Base-by-base conservation (phyloP, 768 basidiomycete species). In the Termitomyces sp. region DNA sequence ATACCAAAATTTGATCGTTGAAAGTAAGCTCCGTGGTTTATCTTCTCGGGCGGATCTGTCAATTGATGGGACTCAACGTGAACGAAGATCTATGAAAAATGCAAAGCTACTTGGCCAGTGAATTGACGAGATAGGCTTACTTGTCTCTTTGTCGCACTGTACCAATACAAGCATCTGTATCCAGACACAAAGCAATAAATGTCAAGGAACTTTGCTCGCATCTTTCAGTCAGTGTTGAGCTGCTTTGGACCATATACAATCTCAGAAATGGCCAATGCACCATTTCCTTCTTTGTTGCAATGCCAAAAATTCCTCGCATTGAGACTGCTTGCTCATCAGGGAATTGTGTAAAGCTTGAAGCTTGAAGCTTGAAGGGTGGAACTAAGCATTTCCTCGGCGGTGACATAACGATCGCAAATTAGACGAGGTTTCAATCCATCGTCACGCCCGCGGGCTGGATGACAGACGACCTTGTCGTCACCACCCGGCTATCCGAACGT, bases 271-370 rank as follows among this genome's bases (percentile, higher is more conserved):
- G 33, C 57, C 9, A 44, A 20, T 33, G 48, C 50, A 18, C 48
- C 45, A 27, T 63, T 61, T 13, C 33, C 55, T n/a, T 52, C 59
- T 5, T 37, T 50, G 24, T 57, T 47, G 24, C 64, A 61, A 31
- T 67, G 63, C 75, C 73, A 75, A 33, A 70, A 69, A 45, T 64
- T 65, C 22, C 73, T 63, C 9, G 71, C 68, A 49, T 76, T 75
- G 53, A 76, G 62, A 37, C 65, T 74, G n/a, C n/a, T n/a, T n/a
- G 48, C 76, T 76, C 72, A 79, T 69, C 33, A 77, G 66, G 1
- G 73, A 65, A 76, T 78, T 22, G 74, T 73, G 62, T 76, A 76
- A 9, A 79, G 66, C 63, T 77, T 78, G 44, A 15, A 39, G 66
- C 63, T 77, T 78, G 44, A 15, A 39, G 73, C 27, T 27, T 27